Base-by-base conservation (phyloP, 2,329 filamentous ascomycete genomes). In the Neofusicoccum kwambonambiense region DNA sequence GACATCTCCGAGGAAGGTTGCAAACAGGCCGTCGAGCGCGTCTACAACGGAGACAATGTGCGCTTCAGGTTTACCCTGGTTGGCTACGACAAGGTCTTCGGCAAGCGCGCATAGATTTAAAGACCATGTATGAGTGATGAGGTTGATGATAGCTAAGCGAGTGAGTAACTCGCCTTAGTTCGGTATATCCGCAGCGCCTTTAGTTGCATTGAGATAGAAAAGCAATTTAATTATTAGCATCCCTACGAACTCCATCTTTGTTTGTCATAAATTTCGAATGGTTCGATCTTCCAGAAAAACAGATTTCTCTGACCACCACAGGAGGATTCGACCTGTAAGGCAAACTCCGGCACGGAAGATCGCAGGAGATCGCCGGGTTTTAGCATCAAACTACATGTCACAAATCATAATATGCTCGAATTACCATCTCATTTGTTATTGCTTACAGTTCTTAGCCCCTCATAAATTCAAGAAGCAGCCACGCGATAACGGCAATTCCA, bases 11-110 rank as follows among this genome's bases (percentile, higher is more conserved):
- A 87, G 72, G 82, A 87, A 69, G 89, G 87, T 0, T 88, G 89
- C 73, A 87, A 87, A 75, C 83, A 92, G 79, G 90, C 87, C 0
- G 85, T 92, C 17, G 83, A 88, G 74, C 83, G 88, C 68, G 85
- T 93, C 58, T 75, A 76, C 65, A 86, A 89, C 72, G 86, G 86
- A 68, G 90, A 90, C 70, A 86, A 91, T 74, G 88, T 93, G 13
- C 83, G 84, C 39, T 94, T 91, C 74, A 83, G 91, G 45, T 89
- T 91, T 71, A 91, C 89, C 0, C 75, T 93, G 71, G 87, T 86
- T 12, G 85, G 86, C 9, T 91, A 84, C 70, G 86, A 91, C 70
- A 87, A 89, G 80, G 86, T 80, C 0, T 91, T 91, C 73, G 87
- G 86, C 52, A 79, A 82, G 77, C 63, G 63, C 54, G 63, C 47